These are phyloP conservation scores for Cytidiella melzeri DNA, from an alignment of 768 basidiomycete species.

Conservation along the genomic window DNA sequence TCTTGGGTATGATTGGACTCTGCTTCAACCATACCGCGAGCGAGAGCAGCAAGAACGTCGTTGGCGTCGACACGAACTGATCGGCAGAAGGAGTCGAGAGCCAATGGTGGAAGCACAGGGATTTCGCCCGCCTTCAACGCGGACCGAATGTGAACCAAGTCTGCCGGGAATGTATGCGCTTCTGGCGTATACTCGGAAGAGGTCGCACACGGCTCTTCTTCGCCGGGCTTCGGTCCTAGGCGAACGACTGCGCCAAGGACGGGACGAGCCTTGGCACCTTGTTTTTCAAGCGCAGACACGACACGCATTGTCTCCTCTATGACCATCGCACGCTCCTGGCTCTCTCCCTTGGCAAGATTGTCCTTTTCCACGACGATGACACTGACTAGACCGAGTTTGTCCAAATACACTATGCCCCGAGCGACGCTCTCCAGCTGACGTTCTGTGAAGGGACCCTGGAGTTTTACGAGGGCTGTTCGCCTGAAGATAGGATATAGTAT, in stretches of 20 bases:
- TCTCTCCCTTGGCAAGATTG: conserved; percentile 57
- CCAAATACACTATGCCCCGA: conserved; percentile 89
- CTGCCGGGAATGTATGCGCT: conserved; percentile 73
- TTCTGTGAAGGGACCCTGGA: conserved; percentile 94
- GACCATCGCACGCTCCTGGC: conserved; percentile 59
- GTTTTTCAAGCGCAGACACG: conserved; percentile 73
- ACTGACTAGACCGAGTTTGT: conserved; percentile 91
- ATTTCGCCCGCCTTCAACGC: conserved; percentile 93
- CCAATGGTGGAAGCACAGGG: conserved; percentile 90
- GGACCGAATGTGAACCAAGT: conserved; percentile 79
- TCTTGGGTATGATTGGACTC: conserved; percentile 36
- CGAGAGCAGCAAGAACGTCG: conserved; percentile 82
- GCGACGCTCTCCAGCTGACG: conserved; percentile 91
- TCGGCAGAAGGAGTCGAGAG: conserved; percentile 85
- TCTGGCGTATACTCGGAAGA: conserved; percentile 47
- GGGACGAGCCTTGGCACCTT: conserved; percentile 84
- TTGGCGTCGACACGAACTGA: conserved; percentile 83
- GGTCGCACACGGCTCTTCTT: conserved; percentile 25
- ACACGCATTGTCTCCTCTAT: conserved; percentile 83
- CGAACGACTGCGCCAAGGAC: conserved; percentile 82
- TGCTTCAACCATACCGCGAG: conserved; percentile 71
- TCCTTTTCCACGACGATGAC: conserved; percentile 95
- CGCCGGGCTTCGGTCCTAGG: conserved; percentile 66
- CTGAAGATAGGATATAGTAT: conserved; percentile 79
- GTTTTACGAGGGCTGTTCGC: conserved; percentile 91